Percentiles rank a stretch among this genome's conserved stretches.
Evolutionary conservation across 2,329 filamentous ascomycete genomes (phyloP).

Genomic region (Zymoseptoria ardabiliae): DNA sequence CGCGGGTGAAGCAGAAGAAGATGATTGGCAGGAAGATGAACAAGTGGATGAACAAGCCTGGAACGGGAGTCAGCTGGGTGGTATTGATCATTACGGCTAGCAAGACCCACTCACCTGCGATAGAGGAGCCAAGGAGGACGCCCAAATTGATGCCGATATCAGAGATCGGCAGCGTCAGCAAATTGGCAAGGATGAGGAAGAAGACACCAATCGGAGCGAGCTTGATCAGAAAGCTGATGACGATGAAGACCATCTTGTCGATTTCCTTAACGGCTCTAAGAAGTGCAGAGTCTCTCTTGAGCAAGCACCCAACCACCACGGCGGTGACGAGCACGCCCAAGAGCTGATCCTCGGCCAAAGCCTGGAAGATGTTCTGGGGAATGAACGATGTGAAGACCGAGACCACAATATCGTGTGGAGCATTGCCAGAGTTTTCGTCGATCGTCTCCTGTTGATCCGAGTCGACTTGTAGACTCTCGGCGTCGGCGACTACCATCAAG

Average conservation of each 20-base stretch:
- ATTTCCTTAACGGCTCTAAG: constrained; percentile 42
- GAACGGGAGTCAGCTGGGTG: background rate
- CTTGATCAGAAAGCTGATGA: constrained; percentile 45
- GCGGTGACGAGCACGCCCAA: constrained; percentile 43
- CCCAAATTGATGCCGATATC: constrained; percentile 46
- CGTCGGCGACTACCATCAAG: constrained; percentile 36
- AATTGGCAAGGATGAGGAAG: constrained; percentile 47
- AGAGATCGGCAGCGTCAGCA: constrained; percentile 43
- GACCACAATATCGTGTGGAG: constrained; percentile 40
- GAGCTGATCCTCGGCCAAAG: constrained; percentile 42
- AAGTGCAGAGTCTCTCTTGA: constrained; percentile 37
- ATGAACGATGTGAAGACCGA: constrained; percentile 46
- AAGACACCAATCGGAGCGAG: constrained; percentile 48
- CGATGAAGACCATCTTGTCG: constrained; percentile 40
- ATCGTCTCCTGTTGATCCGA: constrained; percentile 30
- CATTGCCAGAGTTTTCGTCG: constrained; percentile 30
- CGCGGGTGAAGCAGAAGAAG: constrained; percentile 36
- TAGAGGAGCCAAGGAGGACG: constrained; percentile 42
- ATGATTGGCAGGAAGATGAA: constrained; percentile 41
- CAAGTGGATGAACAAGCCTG: constrained; percentile 42
- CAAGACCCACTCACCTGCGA: constrained; percentile 22
- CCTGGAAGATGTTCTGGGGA: constrained; percentile 42
- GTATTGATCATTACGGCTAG: background rate
- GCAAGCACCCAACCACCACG: constrained; percentile 42
- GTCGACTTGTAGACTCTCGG: constrained; percentile 28